phyloP scores from a whole-genome alignment of 208 protist genomes.

The Leishmania amazonensis region DNA sequence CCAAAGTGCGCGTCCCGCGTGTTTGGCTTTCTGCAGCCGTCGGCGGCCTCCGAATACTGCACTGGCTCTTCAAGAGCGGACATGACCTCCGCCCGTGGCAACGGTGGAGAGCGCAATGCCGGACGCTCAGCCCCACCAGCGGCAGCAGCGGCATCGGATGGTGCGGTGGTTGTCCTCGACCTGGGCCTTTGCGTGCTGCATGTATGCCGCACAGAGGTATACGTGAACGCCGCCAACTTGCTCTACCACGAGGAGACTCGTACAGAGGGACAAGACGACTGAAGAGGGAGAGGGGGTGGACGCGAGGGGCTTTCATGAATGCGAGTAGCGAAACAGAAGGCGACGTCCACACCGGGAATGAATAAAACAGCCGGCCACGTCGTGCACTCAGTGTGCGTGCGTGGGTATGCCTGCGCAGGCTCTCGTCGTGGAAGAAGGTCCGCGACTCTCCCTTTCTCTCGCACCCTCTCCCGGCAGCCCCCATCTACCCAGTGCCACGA shows the following conservation, averaged over 20 bases:
- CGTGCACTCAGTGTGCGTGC: not conserved
- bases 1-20: not conserved
- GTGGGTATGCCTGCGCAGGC: not conserved
- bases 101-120: not conserved
- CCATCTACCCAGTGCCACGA: not conserved
- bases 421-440: not conserved
- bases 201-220: not conserved
- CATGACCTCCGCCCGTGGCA: not conserved
- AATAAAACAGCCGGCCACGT: not conserved
- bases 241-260: not conserved
- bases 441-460: not conserved
- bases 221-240: constrained; percentile 25
- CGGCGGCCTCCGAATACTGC: constrained; percentile 2
- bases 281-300: not conserved
- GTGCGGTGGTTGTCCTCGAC: constrained; percentile 2
- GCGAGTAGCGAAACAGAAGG: not conserved
- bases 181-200: constrained; percentile 11
- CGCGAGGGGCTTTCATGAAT: not conserved
- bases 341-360: not conserved
- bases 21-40: not conserved
- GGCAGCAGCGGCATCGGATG: not conserved
- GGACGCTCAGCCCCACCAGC: not conserved
- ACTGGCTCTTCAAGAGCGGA: not conserved
- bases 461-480: not conserved
- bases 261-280: not conserved